Evolutionary conservation across 768 basidiomycete genomes (phyloP), one percentile per base, ranked within the genome.

Genomic region (Termitomyces sp.): DNA sequence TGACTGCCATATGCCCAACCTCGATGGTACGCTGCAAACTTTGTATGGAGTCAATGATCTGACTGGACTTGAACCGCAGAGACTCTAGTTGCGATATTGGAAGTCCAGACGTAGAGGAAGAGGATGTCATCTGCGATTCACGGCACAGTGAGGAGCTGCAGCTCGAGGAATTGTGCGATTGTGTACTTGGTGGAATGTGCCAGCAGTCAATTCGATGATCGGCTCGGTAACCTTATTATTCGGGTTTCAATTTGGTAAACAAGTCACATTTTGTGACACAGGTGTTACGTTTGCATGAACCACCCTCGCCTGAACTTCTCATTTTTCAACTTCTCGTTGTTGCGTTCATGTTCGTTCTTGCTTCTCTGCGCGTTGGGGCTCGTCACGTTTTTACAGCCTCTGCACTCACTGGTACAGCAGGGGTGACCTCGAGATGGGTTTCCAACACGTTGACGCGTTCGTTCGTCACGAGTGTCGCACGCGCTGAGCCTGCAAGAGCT

Each of bases 41-140:
- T 56, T 84, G 76, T 24, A 92, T 87, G 7, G 88, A 89, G 51
- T 93, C 91, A 45, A 91, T 83, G 36, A 92, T 89, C 68, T 91
- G 89, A 58, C 81, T 84, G 4, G 87, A 81, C 62, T 91, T 90
- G 76, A 89, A 89, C 39, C 80, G 79, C 51, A 92, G 76, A 5
- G 88, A 91, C 64, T 93, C 90, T 14, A 93, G 81, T 60, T 90
- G 87, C 3, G 84, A 77, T 24, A 88, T 71, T 3, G 88, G 58
- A 44, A 60, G 55, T 5, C 59, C 50, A 56, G 55, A 56, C 22
- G 24, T 44, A 18, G 52, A 39, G 10, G 36, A 51, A n/a, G 49
- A 51, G n/a, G 46, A 46, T n/a, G 46, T 20, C 47, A 48, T 48
- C 27, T 37, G 24, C 24, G 9, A 30, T 44, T 7, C 22, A 16